These are phyloP conservation scores for Meyerozyma guilliermondii DNA, from an alignment of 1,139 yeast species.

Conservation along the genomic window DNA sequence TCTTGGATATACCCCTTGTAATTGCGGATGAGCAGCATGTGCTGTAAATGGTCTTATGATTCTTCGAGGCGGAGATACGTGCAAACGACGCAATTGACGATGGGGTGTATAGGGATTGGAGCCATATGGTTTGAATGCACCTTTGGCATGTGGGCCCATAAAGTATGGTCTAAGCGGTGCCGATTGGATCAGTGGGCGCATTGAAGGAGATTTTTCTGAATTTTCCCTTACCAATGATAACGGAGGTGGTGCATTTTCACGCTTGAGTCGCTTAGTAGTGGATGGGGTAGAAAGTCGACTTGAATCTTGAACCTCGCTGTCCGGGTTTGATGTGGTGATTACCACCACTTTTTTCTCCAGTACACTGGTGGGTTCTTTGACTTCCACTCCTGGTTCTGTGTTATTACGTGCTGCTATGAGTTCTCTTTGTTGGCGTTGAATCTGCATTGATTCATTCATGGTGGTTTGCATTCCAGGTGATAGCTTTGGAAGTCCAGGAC, in stretches of 20 bases:
- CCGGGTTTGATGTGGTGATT: neutral
- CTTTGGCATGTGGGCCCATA: neutral
- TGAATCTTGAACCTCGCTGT: conserved; percentile 9
- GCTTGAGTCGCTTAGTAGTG: conserved; percentile 34
- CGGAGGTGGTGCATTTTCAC: conserved; percentile 44
- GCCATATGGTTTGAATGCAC: neutral
- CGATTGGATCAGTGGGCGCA: conserved; percentile 33
- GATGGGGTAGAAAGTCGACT: conserved; percentile 20
- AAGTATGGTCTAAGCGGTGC: conserved; percentile 34
- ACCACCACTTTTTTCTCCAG: conserved; percentile 2
- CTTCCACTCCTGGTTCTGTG: conserved; percentile 5
- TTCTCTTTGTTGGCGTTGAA: conserved; percentile 44
- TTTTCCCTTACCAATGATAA: conserved; percentile 15
- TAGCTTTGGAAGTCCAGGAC: conserved; percentile 46
- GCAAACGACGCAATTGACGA: neutral
- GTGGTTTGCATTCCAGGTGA: conserved; percentile 45
- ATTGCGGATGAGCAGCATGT: neutral
- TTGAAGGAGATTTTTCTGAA: conserved; percentile 4
- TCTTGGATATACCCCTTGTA: neutral
- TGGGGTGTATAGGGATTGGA: neutral
- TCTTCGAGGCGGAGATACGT: neutral
- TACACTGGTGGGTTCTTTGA: conserved; percentile 6
- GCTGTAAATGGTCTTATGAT: neutral
- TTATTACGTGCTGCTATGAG: conserved; percentile 37
- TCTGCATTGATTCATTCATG: conserved; percentile 38